These are phyloP conservation scores for Urochloa ruziziensis DNA, from an alignment of 176 grass and related monocot genomes.

Conservation along the genomic window DNA sequence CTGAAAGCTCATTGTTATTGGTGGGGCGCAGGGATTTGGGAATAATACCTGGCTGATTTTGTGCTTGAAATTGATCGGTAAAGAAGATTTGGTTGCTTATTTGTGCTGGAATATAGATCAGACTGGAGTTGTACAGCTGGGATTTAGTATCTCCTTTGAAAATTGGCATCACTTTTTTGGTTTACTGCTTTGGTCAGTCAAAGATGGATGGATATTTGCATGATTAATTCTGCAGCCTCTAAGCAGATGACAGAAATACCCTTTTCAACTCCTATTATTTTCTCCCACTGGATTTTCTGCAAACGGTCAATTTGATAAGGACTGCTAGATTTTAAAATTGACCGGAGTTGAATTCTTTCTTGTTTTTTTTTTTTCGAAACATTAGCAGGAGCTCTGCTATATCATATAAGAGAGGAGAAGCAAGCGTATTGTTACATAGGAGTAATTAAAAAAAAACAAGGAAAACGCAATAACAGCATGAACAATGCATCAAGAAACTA, in stretches of 20 bases:
- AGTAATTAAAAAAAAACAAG: no score
- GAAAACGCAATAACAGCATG: no score
- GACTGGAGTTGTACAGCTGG: background rate
- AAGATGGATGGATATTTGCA: background rate
- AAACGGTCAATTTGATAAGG: background rate
- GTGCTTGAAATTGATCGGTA: background rate
- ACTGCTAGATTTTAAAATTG: background rate
- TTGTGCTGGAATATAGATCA: slow-evolving; percentile 12
- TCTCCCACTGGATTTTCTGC: background rate
- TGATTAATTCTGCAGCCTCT: background rate
- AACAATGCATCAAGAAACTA: no score
- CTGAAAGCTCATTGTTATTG: slow-evolving; percentile 20
- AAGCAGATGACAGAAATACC: background rate
- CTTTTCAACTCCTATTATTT: background rate
- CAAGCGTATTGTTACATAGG: no score
- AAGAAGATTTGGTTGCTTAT: slow-evolving; percentile 11
- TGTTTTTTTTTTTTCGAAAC: background rate
- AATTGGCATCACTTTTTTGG: slow-evolving; percentile 2
- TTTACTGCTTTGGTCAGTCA: slow-evolving; percentile 9
- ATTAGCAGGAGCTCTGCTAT: no score
- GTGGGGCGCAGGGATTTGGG: slow-evolving; percentile 22
- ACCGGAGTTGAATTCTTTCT: background rate
- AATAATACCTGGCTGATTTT: slow-evolving; percentile 48
- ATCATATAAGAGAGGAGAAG: no score
- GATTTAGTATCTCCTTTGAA: background rate